These are phyloP conservation scores for Candida berthetii DNA, from an alignment of 805 yeast genomes.

Conservation along the genomic window DNA sequence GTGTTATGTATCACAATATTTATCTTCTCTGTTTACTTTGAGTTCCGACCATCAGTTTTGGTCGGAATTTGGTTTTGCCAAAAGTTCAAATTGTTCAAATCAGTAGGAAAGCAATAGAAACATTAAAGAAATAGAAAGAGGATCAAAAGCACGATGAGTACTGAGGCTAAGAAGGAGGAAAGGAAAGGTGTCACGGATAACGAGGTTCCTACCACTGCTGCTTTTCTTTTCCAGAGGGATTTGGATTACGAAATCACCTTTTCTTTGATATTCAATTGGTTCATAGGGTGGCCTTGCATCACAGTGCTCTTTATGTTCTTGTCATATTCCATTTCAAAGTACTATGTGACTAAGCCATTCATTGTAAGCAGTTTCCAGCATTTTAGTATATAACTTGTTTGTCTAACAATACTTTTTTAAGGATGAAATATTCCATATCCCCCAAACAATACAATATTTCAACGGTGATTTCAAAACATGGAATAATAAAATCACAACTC, in stretches of 20 bases:
- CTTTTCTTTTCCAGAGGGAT: constrained; percentile 7
- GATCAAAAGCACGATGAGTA: too few species aligned
- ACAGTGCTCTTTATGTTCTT: constrained; percentile 18
- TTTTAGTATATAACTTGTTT: too few species aligned
- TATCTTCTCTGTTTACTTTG: too few species aligned
- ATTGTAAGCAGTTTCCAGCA: constrained; percentile 15
- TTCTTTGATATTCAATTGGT: constrained; percentile 23
- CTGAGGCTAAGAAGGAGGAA: too few species aligned
- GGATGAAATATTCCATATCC: constrained; percentile 84
- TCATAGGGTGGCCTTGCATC: constrained; percentile 24
- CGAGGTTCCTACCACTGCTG: background rate
- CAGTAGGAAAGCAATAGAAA: too few species aligned
- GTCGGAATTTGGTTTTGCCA: too few species aligned
- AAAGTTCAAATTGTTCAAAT: too few species aligned
- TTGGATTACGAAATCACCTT: constrained; percentile 19
- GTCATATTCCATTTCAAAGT: constrained; percentile 21
- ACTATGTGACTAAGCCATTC: constrained; percentile 24
- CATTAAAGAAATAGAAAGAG: too few species aligned
- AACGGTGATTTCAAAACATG: constrained; percentile 55
- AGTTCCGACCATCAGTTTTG: too few species aligned
- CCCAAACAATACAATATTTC: constrained; percentile 69
- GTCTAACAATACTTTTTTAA: too few species aligned
- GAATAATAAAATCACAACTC: constrained; percentile 93
- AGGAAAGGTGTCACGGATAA: too few species aligned
- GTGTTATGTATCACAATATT: too few species aligned